phyloP scores from a whole-genome alignment of 1,284 basidiomycete species.

The Ceratobasidium papillatum region DNA sequence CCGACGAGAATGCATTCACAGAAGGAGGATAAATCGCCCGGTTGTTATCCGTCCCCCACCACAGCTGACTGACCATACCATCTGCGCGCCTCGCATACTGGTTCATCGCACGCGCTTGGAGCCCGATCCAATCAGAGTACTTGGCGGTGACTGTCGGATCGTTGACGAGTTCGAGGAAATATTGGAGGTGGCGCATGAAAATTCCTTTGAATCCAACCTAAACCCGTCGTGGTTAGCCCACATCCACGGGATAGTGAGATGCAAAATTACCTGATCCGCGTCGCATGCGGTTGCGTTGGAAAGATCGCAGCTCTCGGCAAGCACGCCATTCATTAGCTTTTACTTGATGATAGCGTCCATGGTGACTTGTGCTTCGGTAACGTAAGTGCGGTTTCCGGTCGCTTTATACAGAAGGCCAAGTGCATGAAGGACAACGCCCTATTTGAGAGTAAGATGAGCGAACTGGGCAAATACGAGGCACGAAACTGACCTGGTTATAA shows the following conservation, averaged over 20 bases:
- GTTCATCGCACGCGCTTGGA: constrained; percentile 16
- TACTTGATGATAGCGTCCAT: background rate
- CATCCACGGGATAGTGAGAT: background rate
- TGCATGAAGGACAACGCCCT: constrained; percentile 16
- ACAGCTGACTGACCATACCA: background rate
- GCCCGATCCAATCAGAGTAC: constrained; percentile 19
- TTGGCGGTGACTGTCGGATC: constrained; percentile 5
- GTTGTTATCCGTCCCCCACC: background rate
- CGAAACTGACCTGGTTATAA: background rate
- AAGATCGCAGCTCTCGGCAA: constrained; percentile 22
- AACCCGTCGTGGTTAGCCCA: background rate
- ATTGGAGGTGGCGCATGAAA: background rate
- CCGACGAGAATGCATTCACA: constrained; percentile 22
- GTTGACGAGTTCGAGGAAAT: constrained; percentile 21
- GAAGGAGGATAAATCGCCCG: constrained; percentile 1
- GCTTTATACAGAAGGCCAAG: constrained; percentile 21
- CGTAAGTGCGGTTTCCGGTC: constrained; percentile 11
- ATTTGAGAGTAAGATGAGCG: background rate
- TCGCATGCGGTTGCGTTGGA: background rate
- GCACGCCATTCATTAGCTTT: background rate
- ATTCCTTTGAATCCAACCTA: background rate
- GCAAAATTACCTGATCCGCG: background rate
- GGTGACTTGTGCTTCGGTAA: background rate
- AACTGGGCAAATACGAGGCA: too few relatives aligned
- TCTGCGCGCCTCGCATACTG: constrained; percentile 3